Evolutionary conservation across 2,329 filamentous ascomycete species (phyloP).

Genomic region (Diaporthe sp.): DNA sequence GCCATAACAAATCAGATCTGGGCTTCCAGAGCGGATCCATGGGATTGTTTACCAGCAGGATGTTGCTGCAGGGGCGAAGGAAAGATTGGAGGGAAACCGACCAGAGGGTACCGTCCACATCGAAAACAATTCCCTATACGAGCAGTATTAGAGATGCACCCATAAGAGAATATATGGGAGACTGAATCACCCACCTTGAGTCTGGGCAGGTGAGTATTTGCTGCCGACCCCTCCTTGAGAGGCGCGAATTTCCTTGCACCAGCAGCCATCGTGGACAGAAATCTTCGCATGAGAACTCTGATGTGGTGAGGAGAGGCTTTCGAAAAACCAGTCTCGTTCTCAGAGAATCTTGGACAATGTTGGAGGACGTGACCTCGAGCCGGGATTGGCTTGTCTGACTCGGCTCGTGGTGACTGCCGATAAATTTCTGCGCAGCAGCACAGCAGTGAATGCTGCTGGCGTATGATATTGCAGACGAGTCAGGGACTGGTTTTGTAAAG

Average conservation of each 20-base stretch:
- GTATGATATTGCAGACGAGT: not conserved
- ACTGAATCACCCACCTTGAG: conserved; percentile 50
- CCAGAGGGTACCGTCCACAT: conserved; percentile 96
- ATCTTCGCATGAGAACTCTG: conserved; percentile 48
- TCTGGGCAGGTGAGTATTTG: conserved; percentile 56
- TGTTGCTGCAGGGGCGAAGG: not conserved
- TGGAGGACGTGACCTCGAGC: conserved; percentile 6
- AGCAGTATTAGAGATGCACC: conserved; percentile 23
- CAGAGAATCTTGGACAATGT: not conserved
- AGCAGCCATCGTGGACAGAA: conserved; percentile 60
- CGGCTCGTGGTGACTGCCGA: not conserved
- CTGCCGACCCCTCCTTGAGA: conserved; percentile 56
- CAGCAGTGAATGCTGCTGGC: not conserved
- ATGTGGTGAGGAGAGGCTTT: not conserved
- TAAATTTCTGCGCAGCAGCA: not conserved
- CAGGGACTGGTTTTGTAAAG: not conserved
- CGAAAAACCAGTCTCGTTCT: not conserved
- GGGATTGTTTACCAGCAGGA: not conserved
- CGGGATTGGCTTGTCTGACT: not conserved
- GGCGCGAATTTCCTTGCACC: conserved; percentile 68
- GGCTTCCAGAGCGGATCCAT: not conserved
- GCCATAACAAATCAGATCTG: not conserved
- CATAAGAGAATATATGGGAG: not conserved
- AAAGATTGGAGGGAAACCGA: conserved; percentile 60
- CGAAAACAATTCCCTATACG: conserved; percentile 78